Evolutionary conservation across 179 eudicot genomes (phyloP).

Genomic region (Spergularia azorica): DNA sequence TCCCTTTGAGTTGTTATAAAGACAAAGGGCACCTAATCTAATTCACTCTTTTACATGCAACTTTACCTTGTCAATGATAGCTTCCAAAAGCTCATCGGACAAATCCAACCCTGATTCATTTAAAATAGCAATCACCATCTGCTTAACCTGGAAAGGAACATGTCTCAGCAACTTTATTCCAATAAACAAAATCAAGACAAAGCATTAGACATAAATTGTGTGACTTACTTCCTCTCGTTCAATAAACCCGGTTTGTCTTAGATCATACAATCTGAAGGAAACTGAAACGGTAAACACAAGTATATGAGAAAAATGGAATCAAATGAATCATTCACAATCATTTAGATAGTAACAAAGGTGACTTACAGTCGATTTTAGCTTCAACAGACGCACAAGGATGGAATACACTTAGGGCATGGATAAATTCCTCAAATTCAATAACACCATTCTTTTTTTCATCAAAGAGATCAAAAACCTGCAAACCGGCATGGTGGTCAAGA

Average conservation of each 20-base stretch:
- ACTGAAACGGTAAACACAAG: conserved; percentile 45
- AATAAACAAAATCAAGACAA: background rate
- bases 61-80: conserved; percentile 58
- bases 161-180: conserved; percentile 17
- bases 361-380: conserved; percentile 63
- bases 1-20: background rate
- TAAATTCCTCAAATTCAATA: conserved; percentile 79
- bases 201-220: background rate
- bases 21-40: background rate
- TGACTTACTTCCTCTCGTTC: conserved; percentile 83
- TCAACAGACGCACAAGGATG: conserved; percentile 67
- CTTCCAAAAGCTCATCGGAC: conserved; percentile 63
- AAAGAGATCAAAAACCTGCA: conserved; percentile 77
- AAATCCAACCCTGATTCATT: conserved; percentile 56
- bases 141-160: conserved; percentile 50
- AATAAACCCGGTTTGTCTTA: conserved; percentile 85
- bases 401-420: conserved; percentile 64
- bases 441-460: conserved; percentile 76
- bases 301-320: too few species aligned
- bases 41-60: background rate
- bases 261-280: conserved; percentile 87
- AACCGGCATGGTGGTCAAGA: background rate
- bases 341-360: too few species aligned
- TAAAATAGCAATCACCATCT: conserved; percentile 66
- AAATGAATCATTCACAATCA: too few species aligned